Conservation (phyloP, 495 filamentous ascomycete species). For the Aspergillus sparsus region DNA sequence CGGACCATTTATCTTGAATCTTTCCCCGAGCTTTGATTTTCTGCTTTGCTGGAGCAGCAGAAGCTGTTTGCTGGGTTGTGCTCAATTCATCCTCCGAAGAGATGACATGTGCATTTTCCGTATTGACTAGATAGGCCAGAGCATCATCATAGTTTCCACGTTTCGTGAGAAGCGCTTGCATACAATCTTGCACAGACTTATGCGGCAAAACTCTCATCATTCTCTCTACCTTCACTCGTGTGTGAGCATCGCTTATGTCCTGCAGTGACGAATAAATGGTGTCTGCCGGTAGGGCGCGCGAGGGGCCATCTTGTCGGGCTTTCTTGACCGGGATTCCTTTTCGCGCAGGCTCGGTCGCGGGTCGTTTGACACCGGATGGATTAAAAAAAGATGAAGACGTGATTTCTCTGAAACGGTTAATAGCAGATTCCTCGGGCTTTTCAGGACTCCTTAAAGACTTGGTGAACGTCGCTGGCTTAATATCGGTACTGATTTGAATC, state of each 20-base stretch:
- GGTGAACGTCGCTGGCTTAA: constrained; percentile 68
- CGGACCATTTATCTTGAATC: constrained; percentile 64
- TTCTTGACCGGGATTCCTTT: constrained; percentile 45
- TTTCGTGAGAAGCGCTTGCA: constrained; percentile 53
- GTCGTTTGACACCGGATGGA: constrained; percentile 44
- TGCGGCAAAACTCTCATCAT: constrained; percentile 56
- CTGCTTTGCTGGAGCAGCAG: constrained; percentile 49
- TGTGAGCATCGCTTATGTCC: constrained; percentile 55
- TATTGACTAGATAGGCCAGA: constrained; percentile 47
- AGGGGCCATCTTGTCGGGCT: constrained; percentile 52
- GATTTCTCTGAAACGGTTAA: constrained; percentile 52
- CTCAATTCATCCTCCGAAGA: constrained; percentile 48
- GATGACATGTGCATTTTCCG: constrained; percentile 15
- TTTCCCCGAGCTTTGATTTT: constrained; percentile 59
- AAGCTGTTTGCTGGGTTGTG: constrained; percentile 15
- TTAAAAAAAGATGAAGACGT: constrained; percentile 50
- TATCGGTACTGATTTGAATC: constrained; percentile 54
- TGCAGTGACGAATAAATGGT: constrained; percentile 43
- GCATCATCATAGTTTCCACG: constrained; percentile 63
- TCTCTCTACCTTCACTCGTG: constrained; percentile 55
- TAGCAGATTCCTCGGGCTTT: constrained; percentile 42
- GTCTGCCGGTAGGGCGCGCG: constrained; percentile 54
- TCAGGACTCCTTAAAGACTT: constrained; percentile 39
- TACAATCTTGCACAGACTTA: constrained; percentile 49
- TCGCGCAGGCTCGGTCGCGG: constrained; percentile 48